Evolutionary conservation across 2,329 filamentous ascomycete species (phyloP).

Genomic region (Cryphonectria naterciae): DNA sequence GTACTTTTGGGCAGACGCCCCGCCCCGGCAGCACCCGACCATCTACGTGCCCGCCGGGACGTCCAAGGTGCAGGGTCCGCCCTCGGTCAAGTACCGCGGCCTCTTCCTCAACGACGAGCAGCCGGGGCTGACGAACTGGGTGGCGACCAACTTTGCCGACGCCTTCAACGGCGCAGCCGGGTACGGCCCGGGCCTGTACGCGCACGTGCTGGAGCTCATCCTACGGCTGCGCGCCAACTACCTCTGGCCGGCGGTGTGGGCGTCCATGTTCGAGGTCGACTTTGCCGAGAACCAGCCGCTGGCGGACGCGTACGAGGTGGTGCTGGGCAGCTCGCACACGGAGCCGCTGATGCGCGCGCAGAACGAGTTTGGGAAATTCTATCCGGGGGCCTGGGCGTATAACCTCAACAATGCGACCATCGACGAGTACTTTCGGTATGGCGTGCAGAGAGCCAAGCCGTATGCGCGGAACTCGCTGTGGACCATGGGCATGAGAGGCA

Average conservation of each 20-base stretch:
- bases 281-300: slow-evolving; percentile 70
- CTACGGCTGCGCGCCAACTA: slow-evolving; percentile 74
- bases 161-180: slow-evolving; percentile 50
- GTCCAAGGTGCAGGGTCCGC: slow-evolving; percentile 59
- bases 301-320: slow-evolving; percentile 74
- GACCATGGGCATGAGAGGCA: slow-evolving; percentile 73
- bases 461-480: slow-evolving; percentile 68
- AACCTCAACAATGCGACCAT: slow-evolving; percentile 71
- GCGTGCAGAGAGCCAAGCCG: slow-evolving; percentile 65
- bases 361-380: slow-evolving; percentile 59
- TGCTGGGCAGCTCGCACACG: slow-evolving; percentile 73
- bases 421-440: slow-evolving; percentile 69
- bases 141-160: slow-evolving; percentile 48
- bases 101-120: slow-evolving; percentile 75
- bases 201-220: slow-evolving; percentile 71
- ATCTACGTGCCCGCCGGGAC: slow-evolving; percentile 57
- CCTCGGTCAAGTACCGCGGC: slow-evolving; percentile 69
- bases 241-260: slow-evolving; percentile 71
- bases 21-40: slow-evolving; percentile 51
- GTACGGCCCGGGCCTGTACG: slow-evolving; percentile 67
- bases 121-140: slow-evolving; percentile 69
- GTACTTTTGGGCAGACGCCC: slow-evolving; percentile 71
- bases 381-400: slow-evolving; percentile 69
- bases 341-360: slow-evolving; percentile 71
- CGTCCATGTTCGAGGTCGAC: slow-evolving; percentile 72